Evolutionary conservation across 371 early-diverging fungal species (phyloP).

Genomic region (Zopfochytrium polystomum): DNA sequence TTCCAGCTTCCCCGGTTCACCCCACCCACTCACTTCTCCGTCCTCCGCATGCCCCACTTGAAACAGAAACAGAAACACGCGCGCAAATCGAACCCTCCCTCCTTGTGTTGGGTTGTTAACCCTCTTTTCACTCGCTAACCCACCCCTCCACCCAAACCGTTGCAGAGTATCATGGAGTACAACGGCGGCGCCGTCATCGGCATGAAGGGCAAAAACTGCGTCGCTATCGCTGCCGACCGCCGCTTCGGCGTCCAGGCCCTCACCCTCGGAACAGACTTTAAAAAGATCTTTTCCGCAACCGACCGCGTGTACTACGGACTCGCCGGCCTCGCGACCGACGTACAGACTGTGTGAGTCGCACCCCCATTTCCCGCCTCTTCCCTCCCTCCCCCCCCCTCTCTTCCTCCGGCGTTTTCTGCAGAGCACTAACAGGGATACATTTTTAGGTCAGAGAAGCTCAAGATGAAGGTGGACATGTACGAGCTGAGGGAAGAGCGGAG

Average conservation of each 20-base stretch:
- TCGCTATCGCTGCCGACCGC: slow-evolving; percentile 95
- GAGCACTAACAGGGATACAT: neutral
- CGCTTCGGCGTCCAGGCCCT: slow-evolving; percentile 82
- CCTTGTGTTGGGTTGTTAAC: too few relatives aligned
- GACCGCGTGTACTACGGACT: slow-evolving; percentile 89
- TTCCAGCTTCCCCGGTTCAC: too few relatives aligned
- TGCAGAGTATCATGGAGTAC: slow-evolving; percentile 59
- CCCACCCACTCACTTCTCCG: too few relatives aligned
- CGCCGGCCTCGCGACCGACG: slow-evolving; percentile 96
- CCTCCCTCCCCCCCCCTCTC: neutral
- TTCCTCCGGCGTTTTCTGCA: neutral
- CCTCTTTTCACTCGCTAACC: too few relatives aligned
- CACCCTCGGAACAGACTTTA: slow-evolving; percentile 91
- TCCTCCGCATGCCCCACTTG: too few relatives aligned
- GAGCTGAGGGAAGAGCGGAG: slow-evolving; percentile 94
- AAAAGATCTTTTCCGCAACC: slow-evolving; percentile 88
- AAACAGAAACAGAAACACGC: too few relatives aligned
- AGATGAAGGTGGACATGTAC: slow-evolving; percentile 96
- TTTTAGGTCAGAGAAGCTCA: slow-evolving; percentile 78
- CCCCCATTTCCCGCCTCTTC: neutral
- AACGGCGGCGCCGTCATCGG: slow-evolving; percentile 96
- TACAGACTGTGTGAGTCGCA: slow-evolving; percentile 81
- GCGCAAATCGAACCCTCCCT: too few relatives aligned
- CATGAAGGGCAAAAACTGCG: slow-evolving; percentile 98
- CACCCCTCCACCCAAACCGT: too few relatives aligned